Evolutionary conservation across 257 asterid species (phyloP).

Genomic region (Leonotis leonurus): DNA sequence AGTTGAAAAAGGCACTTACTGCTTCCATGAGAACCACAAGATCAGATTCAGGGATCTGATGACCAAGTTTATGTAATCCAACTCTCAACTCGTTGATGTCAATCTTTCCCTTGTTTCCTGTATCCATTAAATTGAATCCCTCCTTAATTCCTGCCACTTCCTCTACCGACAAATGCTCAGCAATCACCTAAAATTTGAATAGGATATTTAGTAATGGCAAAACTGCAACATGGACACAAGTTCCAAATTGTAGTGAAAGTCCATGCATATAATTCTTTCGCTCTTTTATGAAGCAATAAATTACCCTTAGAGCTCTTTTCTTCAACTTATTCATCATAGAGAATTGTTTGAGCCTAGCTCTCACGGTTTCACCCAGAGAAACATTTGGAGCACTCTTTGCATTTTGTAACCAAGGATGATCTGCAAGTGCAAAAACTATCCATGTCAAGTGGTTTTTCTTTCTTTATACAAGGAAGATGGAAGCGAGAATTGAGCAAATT

Average conservation of each 20-base stretch:
- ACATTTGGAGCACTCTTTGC: conserved; percentile 52
- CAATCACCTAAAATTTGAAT: conserved; percentile 37
- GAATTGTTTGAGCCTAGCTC: conserved; percentile 57
- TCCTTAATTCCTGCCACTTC: conserved; percentile 62
- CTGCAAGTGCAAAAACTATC: conserved; percentile 22
- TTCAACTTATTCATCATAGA: conserved; percentile 64
- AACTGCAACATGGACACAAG: not conserved
- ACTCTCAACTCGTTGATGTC: conserved; percentile 48
- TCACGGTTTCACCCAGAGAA: conserved; percentile 54
- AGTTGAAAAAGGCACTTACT: conserved; percentile 28
- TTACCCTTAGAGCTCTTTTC: conserved; percentile 53
- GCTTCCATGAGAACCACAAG: conserved; percentile 57
- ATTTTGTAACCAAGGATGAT: conserved; percentile 62
- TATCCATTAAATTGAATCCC: conserved; percentile 54
- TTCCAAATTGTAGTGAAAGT: not conserved
- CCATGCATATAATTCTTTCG: not conserved
- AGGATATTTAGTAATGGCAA: conserved; percentile 6
- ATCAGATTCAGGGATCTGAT: conserved; percentile 56
- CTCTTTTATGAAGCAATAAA: not conserved
- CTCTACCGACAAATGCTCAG: conserved; percentile 56
- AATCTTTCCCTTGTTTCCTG: conserved; percentile 48
- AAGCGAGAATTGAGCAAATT: not conserved
- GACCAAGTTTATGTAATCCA: conserved; percentile 59
- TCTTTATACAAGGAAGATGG: not conserved
- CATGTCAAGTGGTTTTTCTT: conserved; percentile 9